These are phyloP conservation scores for Capronia coronata DNA, from an alignment of 2,329 filamentous ascomycete genomes.

Conservation along the genomic window DNA sequence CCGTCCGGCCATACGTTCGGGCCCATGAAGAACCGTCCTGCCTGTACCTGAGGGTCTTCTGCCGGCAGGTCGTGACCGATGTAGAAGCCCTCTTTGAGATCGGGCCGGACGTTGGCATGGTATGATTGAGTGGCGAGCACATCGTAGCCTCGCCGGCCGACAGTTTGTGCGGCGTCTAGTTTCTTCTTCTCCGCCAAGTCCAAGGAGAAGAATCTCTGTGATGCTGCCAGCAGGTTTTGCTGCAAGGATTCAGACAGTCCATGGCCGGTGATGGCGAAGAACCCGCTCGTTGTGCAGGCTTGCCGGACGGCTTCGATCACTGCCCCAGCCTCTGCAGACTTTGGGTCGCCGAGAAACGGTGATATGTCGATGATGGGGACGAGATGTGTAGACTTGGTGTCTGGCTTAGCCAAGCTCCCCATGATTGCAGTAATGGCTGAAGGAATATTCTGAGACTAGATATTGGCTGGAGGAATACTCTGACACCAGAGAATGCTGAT, in stretches of 20 bases:
- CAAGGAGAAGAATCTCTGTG: slow-evolving; percentile 43
- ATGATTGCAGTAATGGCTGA: too few relatives aligned
- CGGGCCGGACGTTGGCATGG: slow-evolving; percentile 4
- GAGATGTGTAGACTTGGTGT: too few relatives aligned
- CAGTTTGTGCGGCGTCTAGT: slow-evolving; percentile 26
- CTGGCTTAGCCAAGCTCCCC: too few relatives aligned
- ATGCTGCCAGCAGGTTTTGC: slow-evolving; percentile 37
- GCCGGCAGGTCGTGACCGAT: slow-evolving; percentile 23
- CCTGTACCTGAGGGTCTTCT: not conserved
- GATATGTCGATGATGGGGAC: slow-evolving; percentile 18
- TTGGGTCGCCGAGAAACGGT: not conserved
- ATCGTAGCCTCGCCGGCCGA: not conserved
- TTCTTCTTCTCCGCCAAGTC: not conserved
- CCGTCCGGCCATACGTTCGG: slow-evolving; percentile 21
- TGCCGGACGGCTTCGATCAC: slow-evolving; percentile 32
- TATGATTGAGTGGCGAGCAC: not conserved
- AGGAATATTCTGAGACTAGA: too few relatives aligned
- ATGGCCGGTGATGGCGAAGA: slow-evolving; percentile 49
- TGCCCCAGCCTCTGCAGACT: not conserved
- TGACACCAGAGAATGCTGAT: too few relatives aligned
- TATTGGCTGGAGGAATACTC: too few relatives aligned
- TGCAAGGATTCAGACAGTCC: slow-evolving; percentile 39
- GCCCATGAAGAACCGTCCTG: slow-evolving; percentile 18
- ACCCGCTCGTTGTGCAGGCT: slow-evolving; percentile 44
- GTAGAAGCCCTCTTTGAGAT: slow-evolving; percentile 31